Evolutionary conservation across 495 filamentous ascomycete genomes (phyloP), one percentile per base, ranked within the genome.

Genomic region (Glonium stellatum): DNA sequence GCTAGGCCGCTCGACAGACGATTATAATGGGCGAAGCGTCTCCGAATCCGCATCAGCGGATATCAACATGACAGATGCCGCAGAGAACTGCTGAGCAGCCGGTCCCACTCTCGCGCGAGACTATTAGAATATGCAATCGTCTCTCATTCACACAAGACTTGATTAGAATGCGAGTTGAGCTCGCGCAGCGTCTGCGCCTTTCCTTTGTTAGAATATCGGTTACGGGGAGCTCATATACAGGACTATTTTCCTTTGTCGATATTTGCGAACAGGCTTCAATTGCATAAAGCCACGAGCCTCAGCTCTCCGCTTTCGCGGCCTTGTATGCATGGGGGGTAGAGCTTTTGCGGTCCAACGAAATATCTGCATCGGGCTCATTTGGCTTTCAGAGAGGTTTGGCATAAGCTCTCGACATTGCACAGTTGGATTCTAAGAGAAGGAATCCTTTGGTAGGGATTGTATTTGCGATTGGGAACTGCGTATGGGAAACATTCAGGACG

Each of bases 51-150:
- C 39, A n/a, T 35, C 63, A 42, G 18, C 49, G 19, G 66, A 68
- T 48, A 51, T 67, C 21, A 64, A 54, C n/a, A 68, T 68, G 66
- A 48, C 62, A 2, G 66, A 68, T 42, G 58, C 51, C 15, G 54
- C 25, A 47, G 35, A 44, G 13, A 39, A 55, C 48, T 52, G 48
- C 27, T 34, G 21, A 34, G 48, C 21, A 52, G 13, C 12, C 21
- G 13, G 48, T 13, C 13, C 13, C 13, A 44, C 18, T 44, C 39
- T 13, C 39, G 15, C 27, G 27, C 27, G 27, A 31, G 27, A 31
- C 27, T 31, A 31, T 31, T 31, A 31, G 3, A 31, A 31, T 31
- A 6, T 6, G 27, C 27, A 31, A 31, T 31, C 27, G 27, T 31
- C 27, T 31, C 27, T 31, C 27, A 31, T 31, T 6, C 27, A 31